Conservation (phyloP, 169 alveolate genomes). For the Miamiensis avidus region DNA sequence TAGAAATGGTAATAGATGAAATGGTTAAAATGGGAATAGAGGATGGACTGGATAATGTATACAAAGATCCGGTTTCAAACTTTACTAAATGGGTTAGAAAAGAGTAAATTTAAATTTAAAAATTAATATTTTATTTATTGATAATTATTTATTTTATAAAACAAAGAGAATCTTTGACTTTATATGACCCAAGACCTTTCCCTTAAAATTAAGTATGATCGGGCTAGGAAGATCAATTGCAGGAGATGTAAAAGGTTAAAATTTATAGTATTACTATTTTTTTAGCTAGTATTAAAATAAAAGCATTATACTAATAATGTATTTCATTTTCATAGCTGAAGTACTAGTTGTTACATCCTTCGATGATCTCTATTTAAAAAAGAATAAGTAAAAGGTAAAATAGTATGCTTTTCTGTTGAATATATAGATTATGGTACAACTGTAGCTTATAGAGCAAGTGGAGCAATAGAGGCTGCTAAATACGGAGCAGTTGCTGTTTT, state of each 20-base stretch:
- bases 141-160: too few species aligned
- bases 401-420: constrained; percentile 24
- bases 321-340: too few species aligned
- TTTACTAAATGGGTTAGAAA: constrained; percentile 42
- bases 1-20: constrained; percentile 25
- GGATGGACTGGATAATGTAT: constrained; percentile 28
- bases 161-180: too few species aligned
- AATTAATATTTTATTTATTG: constrained; percentile 6
- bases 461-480: constrained; percentile 35
- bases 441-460: constrained; percentile 20
- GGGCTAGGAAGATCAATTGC: constrained; percentile 31
- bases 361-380: constrained; percentile 28
- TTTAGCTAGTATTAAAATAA: too few species aligned
- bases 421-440: constrained; percentile 22
- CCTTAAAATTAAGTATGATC: constrained; percentile 29
- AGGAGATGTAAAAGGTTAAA: constrained; percentile 27
- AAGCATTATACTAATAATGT: too few species aligned
- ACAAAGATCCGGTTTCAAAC: constrained; percentile 12
- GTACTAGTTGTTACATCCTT: constrained; percentile 38
- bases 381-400: constrained; percentile 38
- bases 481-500: constrained; percentile 37
- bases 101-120: constrained; percentile 23
- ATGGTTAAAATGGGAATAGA: background rate
- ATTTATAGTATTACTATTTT: too few species aligned
- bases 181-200: too few species aligned